These are phyloP conservation scores for Coffea humblotiana DNA, from an alignment of 305 asterid species.

Conservation along the genomic window DNA sequence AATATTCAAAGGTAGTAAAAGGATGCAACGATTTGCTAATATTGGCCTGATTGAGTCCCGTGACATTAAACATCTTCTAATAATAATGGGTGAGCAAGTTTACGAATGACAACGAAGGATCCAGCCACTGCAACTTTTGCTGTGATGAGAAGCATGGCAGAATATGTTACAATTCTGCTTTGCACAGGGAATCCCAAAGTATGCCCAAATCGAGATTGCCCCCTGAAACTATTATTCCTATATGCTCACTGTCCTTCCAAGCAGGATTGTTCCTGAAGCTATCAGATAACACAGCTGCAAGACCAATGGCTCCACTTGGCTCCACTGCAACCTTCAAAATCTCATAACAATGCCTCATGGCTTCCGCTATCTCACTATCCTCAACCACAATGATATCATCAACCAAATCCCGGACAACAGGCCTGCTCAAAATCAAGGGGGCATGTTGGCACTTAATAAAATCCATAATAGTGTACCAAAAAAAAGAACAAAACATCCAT, in stretches of 20 bases:
- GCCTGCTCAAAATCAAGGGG: conserved; percentile 45
- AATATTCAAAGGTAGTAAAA: too few relatives aligned
- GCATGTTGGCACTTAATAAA: neutral
- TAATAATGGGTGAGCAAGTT: neutral
- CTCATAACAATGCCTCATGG: conserved; percentile 73
- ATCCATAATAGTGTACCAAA: neutral
- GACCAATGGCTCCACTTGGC: conserved; percentile 97
- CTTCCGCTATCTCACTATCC: conserved; percentile 73
- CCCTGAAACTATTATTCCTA: conserved; percentile 82
- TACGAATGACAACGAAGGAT: neutral
- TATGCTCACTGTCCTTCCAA: conserved; percentile 53
- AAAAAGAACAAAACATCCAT: neutral
- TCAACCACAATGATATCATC: conserved; percentile 75
- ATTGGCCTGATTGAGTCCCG: neutral
- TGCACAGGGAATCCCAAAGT: conserved; percentile 66
- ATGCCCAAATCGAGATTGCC: conserved; percentile 87
- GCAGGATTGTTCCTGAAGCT: conserved; percentile 48
- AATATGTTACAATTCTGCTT: conserved; percentile 7
- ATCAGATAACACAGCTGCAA: conserved; percentile 77
- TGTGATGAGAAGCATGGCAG: neutral
- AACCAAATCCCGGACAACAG: conserved; percentile 86
- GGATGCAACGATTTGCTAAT: neutral
- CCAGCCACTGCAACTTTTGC: too few relatives aligned
- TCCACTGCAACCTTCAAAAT: conserved; percentile 85
- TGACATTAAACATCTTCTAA: neutral